Evolutionary conservation across 805 yeast genomes (phyloP).

Genomic region (Candida mattraensis): DNA sequence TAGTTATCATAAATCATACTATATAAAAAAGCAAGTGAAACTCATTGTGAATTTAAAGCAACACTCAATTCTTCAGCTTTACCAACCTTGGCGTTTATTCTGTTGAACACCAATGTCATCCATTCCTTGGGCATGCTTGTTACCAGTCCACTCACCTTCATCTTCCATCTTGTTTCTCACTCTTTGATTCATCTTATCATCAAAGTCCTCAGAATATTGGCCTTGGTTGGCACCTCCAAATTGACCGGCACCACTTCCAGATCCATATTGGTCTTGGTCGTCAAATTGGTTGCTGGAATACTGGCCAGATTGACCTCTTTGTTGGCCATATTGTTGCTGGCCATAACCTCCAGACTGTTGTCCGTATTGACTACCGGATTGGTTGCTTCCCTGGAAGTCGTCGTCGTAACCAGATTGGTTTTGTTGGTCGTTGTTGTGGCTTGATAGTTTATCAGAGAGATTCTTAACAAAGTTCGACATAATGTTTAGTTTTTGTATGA

Average conservation of each 20-base stretch:
- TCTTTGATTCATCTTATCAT: conserved; percentile 12
- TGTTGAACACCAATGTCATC: conserved; percentile 10
- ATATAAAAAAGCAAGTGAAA: neutral
- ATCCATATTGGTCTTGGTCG: neutral
- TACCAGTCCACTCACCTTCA: conserved; percentile 12
- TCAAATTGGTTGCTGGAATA: neutral
- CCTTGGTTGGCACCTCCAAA: neutral
- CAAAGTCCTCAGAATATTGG: conserved; percentile 8
- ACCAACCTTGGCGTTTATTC: conserved; percentile 10
- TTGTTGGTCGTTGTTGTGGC: conserved; percentile 6
- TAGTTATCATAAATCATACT: conserved; percentile 1
- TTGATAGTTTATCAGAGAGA: conserved; percentile 10
- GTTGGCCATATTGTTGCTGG: conserved; percentile 6
- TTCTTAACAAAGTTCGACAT: conserved; percentile 14
- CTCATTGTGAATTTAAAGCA: too few relatives aligned
- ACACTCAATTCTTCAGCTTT: too few relatives aligned
- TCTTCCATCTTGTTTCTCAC: conserved; percentile 16
- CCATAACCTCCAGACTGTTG: conserved; percentile 1
- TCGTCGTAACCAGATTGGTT: conserved; percentile 4
- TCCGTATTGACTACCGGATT: neutral
- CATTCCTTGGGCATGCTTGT: conserved; percentile 12
- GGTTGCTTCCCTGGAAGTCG: conserved; percentile 4
- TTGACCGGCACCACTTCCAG: neutral
- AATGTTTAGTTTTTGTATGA: neutral
- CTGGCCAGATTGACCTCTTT: conserved; percentile 3